Base-by-base conservation (phyloP, 805 yeast genomes). In the Komagataella pseudopastoris region DNA sequence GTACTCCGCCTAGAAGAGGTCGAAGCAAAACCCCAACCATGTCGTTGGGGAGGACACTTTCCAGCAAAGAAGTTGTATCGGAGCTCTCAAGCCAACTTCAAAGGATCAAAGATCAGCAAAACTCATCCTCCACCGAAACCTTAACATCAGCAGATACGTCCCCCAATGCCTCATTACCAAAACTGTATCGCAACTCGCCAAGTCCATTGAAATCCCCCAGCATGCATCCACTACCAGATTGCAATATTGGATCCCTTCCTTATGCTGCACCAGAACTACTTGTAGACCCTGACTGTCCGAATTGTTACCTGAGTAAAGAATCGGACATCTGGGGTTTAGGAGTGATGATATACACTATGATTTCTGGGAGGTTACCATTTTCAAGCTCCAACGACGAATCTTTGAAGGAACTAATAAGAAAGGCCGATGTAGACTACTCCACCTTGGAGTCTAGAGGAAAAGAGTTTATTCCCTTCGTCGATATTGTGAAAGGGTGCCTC, bases 261-360 rank as follows among this genome's bases (percentile, higher is more conserved):
- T 90, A 88, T 63, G 95, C 96, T 0, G 78, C 96, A 0, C 98
- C 98, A 0, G 96, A 90, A 62, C 71, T 88, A 16, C 67, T 89
- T 45, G 83, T 85, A 1, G 71, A 72, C 47, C 86, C 88, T 4
- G 70, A 82, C 54, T 30, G 39, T 10, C 39, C 39, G 14, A 4
- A 10, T 30, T 30, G 39, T 30, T 52, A 65, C 59, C 60, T 78
- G 51, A 83, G 84, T 2, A 82, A 86, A 2, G 68, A 78, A 45
- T 83, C 90, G 1, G 98, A 90, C 66, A 75, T 87, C 4, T 90
- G 97, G 97, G 95, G 96, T 0, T 72, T 86, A 47, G 98, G 97
- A 3, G 86, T 89, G 0, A 67, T 85, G 55, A 58, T 84, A 3
- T 89, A 78, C 63, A 81, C 95, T 1, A 76, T 88, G 78, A 65